Conservation (phyloP, 2,329 filamentous ascomycete genomes). For the Ascochyta lentis region DNA sequence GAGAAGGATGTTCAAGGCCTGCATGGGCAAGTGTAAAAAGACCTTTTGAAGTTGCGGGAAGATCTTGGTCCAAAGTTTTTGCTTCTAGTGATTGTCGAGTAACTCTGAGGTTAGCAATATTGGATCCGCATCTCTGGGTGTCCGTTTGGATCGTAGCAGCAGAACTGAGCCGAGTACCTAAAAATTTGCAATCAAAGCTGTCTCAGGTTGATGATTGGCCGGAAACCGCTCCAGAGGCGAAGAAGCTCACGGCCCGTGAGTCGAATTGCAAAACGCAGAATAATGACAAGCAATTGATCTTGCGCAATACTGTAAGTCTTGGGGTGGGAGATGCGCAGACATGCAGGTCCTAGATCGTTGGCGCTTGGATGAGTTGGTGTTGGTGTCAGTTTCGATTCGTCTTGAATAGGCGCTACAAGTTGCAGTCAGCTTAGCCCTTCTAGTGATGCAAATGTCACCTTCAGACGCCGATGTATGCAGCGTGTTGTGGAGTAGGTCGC, state of each 20-base stretch:
- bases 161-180: background rate
- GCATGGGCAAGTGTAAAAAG: background rate
- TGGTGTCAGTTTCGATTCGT: constrained; percentile 3
- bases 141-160: background rate
- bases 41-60: background rate
- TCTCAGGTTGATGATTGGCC: background rate
- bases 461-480: background rate
- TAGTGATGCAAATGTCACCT: background rate
- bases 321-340: constrained; percentile 11
- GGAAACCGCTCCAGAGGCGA: background rate
- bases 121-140: background rate
- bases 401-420: background rate
- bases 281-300: constrained; percentile 7
- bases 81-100: background rate
- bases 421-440: background rate
- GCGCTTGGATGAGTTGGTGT: constrained; percentile 12
- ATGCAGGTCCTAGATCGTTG: constrained; percentile 13
- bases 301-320: background rate
- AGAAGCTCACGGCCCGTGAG: background rate
- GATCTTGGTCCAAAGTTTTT: background rate
- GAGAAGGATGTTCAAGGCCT: background rate
- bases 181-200: background rate
- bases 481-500: background rate
- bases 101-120: background rate
- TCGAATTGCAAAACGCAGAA: background rate